Base-by-base conservation (phyloP, 1,284 basidiomycete genomes). In the Phlebopus sp. region DNA sequence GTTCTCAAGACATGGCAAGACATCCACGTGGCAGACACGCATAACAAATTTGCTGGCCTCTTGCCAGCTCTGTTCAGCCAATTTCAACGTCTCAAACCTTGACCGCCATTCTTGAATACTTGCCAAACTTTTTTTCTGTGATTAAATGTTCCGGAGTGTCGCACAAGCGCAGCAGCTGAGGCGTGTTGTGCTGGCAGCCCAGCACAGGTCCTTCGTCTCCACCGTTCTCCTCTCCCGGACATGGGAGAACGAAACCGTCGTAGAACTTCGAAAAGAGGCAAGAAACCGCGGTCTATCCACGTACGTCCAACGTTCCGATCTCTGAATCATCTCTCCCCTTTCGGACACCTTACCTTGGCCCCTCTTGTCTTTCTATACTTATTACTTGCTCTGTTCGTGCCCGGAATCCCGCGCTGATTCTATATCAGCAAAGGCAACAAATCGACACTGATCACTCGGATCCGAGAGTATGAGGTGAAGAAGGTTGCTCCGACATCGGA, bases 201-300 rank as follows among this genome's bases (percentile, higher is more conserved):
- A 55, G 15, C 59, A 66, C 36, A 67, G 68, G 45, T 56, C 58
- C 11, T 75, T 89, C 47, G 85, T 82, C 35, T 88, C 85, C 8
- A 77, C 84, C 9, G 81, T 84, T 25, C 75, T 89, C 34, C 76
- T 88, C 51, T 77, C 75, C 37, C 77, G 78, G 50, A 74, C 79
- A 49, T 84, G 82, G 76, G 79, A 82, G 64, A 79, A 75, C 64
- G 76, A 84, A 60, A 78, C 79, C 40, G 68, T 86, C 44, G 70
- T 72, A 8, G 75, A 78, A 38, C 75, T 90, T 43, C 81, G 78
- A 63, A 72, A 75, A 47, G 83, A 89, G 64, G 77, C 84, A 39
- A 86, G 75, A 62, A 66, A 68, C 43, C 79, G 86, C 42, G 84
- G 85, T 42, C 68, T 92, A 19, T 74, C 82, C 41, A 69, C 74